Evolutionary conservation across 2,329 filamentous ascomycete species (phyloP).

Genomic region (Aureobasidium sp.): DNA sequence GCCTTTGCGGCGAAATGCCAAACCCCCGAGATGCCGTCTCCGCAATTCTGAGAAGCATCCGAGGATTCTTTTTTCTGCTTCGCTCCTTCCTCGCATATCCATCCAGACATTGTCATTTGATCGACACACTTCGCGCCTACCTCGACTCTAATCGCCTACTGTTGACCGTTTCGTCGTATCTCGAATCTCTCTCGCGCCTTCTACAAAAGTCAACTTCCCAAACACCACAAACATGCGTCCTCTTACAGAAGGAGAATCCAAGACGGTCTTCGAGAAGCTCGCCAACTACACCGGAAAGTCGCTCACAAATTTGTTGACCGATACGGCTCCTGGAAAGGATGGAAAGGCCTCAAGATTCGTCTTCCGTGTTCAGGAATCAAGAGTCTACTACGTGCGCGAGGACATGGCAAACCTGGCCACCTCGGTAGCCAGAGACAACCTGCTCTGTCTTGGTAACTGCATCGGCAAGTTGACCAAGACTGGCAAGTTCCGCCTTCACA

Average conservation of each 20-base stretch:
- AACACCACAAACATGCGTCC: slow-evolving; percentile 57
- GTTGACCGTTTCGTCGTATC: too few species aligned
- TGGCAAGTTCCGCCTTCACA: slow-evolving; percentile 88
- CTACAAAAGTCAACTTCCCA: not conserved
- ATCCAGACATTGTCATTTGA: not conserved
- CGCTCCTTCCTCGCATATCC: not conserved
- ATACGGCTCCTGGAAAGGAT: slow-evolving; percentile 43
- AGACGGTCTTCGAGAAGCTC: slow-evolving; percentile 82
- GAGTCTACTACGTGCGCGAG: slow-evolving; percentile 87
- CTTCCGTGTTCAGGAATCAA: slow-evolving; percentile 71
- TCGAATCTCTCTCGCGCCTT: not conserved
- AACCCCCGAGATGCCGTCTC: slow-evolving; percentile 5
- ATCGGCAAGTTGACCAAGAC: slow-evolving; percentile 95
- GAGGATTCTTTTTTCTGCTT: slow-evolving; percentile 5
- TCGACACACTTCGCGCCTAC: not conserved
- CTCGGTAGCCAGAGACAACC: slow-evolving; percentile 69
- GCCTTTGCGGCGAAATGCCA: not conserved
- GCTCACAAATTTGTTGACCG: slow-evolving; percentile 62
- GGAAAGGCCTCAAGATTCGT: slow-evolving; percentile 55
- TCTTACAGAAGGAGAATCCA: slow-evolving; percentile 70
- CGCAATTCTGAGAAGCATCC: not conserved
- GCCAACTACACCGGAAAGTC: slow-evolving; percentile 87
- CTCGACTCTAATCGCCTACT: not conserved
- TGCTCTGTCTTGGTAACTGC: slow-evolving; percentile 83
- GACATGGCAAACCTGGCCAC: slow-evolving; percentile 87